Percentiles rank a stretch among this genome's conserved stretches.
phyloP scores from a whole-genome alignment of 2,329 filamentous ascomycete genomes.

The Diaporthe batatas region DNA sequence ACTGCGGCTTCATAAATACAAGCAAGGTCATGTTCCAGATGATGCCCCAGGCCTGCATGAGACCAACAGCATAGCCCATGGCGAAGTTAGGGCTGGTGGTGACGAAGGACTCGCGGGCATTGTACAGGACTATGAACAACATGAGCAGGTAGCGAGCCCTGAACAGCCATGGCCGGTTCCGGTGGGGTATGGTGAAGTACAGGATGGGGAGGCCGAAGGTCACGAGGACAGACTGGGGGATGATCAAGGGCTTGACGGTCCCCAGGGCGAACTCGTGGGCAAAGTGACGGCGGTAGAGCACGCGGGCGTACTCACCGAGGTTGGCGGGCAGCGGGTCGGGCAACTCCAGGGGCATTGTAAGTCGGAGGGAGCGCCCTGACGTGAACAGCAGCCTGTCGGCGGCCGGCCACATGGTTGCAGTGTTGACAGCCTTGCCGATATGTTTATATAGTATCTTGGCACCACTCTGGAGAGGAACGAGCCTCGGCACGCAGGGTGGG shows the following conservation, averaged over 20 bases:
- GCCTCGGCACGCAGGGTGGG: conserved; percentile 4
- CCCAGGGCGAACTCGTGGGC: conserved; percentile 53
- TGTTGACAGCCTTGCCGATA: background rate
- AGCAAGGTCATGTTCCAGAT: conserved; percentile 64
- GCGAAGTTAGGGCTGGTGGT: conserved; percentile 66
- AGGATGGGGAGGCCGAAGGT: conserved; percentile 63
- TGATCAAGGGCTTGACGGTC: conserved; percentile 60
- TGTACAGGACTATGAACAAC: conserved; percentile 57
- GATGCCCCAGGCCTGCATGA: conserved; percentile 65
- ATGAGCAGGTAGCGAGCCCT: conserved; percentile 64
- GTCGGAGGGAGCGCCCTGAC: conserved; percentile 24
- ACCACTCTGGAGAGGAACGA: background rate
- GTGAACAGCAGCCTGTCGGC: conserved; percentile 4
- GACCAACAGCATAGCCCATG: conserved; percentile 63
- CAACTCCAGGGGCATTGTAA: conserved; percentile 22
- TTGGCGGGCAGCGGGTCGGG: conserved; percentile 24
- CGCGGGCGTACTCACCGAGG: conserved; percentile 36
- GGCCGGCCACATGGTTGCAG: conserved; percentile 32
- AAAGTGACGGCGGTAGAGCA: conserved; percentile 44
- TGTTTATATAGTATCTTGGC: conserved; percentile 2
- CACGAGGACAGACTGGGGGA: conserved; percentile 65
- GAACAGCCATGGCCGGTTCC: conserved; percentile 63
- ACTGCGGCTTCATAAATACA: conserved; percentile 68
- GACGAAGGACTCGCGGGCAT: conserved; percentile 56
- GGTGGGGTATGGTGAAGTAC: conserved; percentile 70